Conservation (phyloP, 2,329 filamentous ascomycete species). For the Alternaria dauci region DNA sequence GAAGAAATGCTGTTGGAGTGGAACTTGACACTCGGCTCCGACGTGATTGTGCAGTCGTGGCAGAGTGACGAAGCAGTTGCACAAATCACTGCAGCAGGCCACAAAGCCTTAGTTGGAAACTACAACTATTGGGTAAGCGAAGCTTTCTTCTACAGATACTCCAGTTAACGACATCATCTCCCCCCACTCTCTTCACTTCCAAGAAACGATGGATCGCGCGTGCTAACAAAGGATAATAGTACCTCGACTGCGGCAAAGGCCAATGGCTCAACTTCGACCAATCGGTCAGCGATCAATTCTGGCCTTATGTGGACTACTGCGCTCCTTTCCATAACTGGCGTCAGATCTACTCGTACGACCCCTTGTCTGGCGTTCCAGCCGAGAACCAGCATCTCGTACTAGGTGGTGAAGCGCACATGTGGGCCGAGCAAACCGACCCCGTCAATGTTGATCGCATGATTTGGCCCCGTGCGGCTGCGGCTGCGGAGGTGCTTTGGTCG, state of each 20-base stretch:
- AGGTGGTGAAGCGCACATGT: conserved; percentile 81
- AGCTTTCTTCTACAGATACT: too few species aligned
- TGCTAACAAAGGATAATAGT: conserved; percentile 56
- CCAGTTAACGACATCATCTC: background rate
- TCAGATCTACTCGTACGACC: conserved; percentile 81
- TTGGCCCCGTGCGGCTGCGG: conserved; percentile 79
- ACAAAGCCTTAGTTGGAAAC: conserved; percentile 77
- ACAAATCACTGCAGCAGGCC: conserved; percentile 67
- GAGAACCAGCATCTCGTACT: conserved; percentile 73
- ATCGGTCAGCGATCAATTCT: conserved; percentile 61
- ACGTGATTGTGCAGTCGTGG: conserved; percentile 84
- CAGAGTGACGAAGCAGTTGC: conserved; percentile 69
- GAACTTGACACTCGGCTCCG: conserved; percentile 75
- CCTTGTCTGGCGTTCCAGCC: conserved; percentile 69
- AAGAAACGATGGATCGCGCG: background rate
- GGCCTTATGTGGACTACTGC: conserved; percentile 84
- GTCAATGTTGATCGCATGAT: conserved; percentile 77
- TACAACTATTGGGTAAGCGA: conserved; percentile 74
- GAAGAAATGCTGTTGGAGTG: conserved; percentile 84
- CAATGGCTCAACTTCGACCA: conserved; percentile 78
- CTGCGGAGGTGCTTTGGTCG: conserved; percentile 82
- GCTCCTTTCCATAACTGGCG: conserved; percentile 82
- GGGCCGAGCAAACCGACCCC: conserved; percentile 80
- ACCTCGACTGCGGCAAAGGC: conserved; percentile 83
- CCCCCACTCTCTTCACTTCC: background rate